These are phyloP conservation scores for Truncatella angustata DNA, from an alignment of 2,329 filamentous ascomycete species.

Conservation along the genomic window DNA sequence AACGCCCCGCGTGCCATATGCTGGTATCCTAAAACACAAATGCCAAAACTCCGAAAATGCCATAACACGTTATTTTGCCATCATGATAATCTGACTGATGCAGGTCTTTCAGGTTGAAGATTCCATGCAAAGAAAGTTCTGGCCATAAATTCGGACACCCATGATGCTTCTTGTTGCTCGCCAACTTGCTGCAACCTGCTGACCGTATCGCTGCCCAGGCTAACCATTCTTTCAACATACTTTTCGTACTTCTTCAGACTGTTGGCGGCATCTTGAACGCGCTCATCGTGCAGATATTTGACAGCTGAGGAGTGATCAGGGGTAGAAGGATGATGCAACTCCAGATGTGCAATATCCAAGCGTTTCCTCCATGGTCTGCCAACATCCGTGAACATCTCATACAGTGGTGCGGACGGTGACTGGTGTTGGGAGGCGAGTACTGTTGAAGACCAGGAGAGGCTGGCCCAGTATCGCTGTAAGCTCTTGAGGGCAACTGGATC, in stretches of 20 bases:
- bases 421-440: conserved; percentile 45
- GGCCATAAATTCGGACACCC: conserved; percentile 13
- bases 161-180: conserved; percentile 11
- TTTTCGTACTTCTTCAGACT: neutral
- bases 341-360: conserved; percentile 52
- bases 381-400: conserved; percentile 51
- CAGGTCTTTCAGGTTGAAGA: neutral
- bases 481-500: conserved; percentile 33
- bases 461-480: conserved; percentile 43
- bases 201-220: conserved; percentile 12
- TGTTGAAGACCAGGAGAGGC: conserved; percentile 51
- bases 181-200: conserved; percentile 9
- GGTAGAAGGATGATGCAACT: conserved; percentile 51
- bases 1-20: no score
- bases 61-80: no score
- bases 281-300: conserved; percentile 36
- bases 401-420: conserved; percentile 45
- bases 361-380: conserved; percentile 38
- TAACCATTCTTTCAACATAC: conserved; percentile 7
- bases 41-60: no score
- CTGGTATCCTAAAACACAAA: no score
- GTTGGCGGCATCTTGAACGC: neutral
- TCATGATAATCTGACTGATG: no score
- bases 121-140: conserved; percentile 14
- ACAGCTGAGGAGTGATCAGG: conserved; percentile 48